A percentile compares a stretch with the other conserved stretches of the same genome.
These are phyloP conservation scores for Fusarium globosum DNA, from an alignment of 2,329 filamentous ascomycete species.

Conservation along the genomic window DNA sequence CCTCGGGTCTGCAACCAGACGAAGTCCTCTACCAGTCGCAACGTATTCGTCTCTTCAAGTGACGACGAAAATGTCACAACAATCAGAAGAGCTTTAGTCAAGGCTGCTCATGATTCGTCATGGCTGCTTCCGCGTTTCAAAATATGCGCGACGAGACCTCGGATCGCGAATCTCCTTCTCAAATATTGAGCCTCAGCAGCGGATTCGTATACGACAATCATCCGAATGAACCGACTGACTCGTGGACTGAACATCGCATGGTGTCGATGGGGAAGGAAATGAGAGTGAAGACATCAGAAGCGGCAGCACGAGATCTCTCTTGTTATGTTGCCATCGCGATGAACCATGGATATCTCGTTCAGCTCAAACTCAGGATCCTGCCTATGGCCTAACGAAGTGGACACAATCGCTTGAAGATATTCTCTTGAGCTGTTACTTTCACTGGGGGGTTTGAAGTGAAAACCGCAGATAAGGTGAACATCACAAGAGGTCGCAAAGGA, in stretches of 20 bases:
- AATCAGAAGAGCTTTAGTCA: fast-evolving
- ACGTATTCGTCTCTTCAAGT: too few relatives aligned
- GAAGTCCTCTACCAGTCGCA: background rate
- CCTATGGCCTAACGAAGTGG: background rate
- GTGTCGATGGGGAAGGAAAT: fast-evolving
- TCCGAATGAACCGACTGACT: too few relatives aligned
- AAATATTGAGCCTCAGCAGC: too few relatives aligned
- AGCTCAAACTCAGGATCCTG: background rate
- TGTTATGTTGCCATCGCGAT: too few relatives aligned
- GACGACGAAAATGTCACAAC: fast-evolving
- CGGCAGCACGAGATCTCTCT: too few relatives aligned
- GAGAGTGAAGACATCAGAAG: background rate
- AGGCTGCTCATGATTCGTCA: too few relatives aligned
- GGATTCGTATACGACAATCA: too few relatives aligned
- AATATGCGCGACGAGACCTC: too few relatives aligned
- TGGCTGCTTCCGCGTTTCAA: background rate
- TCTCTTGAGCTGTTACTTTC: too few relatives aligned
- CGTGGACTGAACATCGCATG: fast-evolving
- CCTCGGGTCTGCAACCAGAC: background rate
- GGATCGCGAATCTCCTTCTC: background rate
- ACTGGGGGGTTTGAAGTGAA: too few relatives aligned
- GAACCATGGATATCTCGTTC: background rate
- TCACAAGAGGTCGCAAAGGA: background rate
- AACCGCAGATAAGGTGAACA: fast-evolving
- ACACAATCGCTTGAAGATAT: fast-evolving